Evolutionary conservation across 768 basidiomycete genomes (phyloP).

Genomic region (Sarcomyxa edulis): DNA sequence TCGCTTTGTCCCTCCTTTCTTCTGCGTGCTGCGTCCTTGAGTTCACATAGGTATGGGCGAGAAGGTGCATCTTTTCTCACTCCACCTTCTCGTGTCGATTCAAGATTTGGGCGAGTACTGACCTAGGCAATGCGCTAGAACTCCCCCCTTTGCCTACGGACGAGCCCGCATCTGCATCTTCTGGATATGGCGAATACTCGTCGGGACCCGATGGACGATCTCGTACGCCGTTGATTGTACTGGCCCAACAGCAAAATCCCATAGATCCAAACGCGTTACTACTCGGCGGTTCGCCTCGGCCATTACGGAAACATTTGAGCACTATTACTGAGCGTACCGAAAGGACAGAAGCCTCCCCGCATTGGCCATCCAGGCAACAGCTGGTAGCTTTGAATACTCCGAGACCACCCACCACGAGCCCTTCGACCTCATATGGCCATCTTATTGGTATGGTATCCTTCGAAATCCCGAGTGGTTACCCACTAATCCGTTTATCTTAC

Average conservation of each 20-base stretch:
- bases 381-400: constrained; percentile 32
- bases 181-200: constrained; percentile 15
- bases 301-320: constrained; percentile 37
- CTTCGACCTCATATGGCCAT: constrained; percentile 59
- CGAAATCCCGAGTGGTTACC: too few relatives aligned
- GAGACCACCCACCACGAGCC: constrained; percentile 33
- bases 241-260: constrained; percentile 43
- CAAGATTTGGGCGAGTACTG: too few relatives aligned
- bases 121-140: constrained; percentile 9
- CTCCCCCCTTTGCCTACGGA: constrained; percentile 14
- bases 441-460: constrained; percentile 50
- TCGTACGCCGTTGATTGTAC: constrained; percentile 54
- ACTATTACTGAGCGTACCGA: constrained; percentile 70
- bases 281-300: constrained; percentile 9
- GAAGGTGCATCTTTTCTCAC: constrained; percentile 54
- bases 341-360: constrained; percentile 50
- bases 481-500: too few relatives aligned
- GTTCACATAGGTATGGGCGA: constrained; percentile 35
- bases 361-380: constrained; percentile 38
- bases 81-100: constrained; percentile 9
- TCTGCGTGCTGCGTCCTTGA: constrained; percentile 12
- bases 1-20: constrained; percentile 21
- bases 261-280: constrained; percentile 17
- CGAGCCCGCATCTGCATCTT: constrained; percentile 4
- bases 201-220: constrained; percentile 30